Evolutionary conservation across 768 basidiomycete species (phyloP), one percentile per base, ranked within the genome.

Genomic region (Psilocybe subaeruginosa): DNA sequence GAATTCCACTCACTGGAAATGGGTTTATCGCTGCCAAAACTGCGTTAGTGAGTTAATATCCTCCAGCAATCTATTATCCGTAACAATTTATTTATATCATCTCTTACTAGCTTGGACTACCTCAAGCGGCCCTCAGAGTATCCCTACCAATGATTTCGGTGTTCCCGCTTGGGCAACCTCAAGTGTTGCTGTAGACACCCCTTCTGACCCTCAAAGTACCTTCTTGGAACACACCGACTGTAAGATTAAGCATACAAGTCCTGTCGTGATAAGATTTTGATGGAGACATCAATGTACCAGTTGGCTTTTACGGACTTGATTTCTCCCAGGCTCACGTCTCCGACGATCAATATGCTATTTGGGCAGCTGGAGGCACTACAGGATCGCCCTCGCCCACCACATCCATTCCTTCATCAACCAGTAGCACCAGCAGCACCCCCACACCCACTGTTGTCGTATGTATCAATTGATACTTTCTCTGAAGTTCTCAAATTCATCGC

Each of bases 11-110:
- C 84, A 86, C 64, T 88, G 86, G 85, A 86, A 86, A 63, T 87
- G 84, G 82, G 85, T 87, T 3, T 89, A 81, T 74, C 78, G 85
- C 16, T 89, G 87, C 79, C 83, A 87, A 66, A 83, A 86, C 71
- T 89, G 87, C 75, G 82, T 85, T 47, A 73, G 85, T 86, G 69
- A 60, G 80, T 78, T 35, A 3, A 37, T 12, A 5, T 35, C 4
- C 23, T 4, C 23, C 23, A 23, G 2, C 23, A 23, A 23, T 23
- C 23, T 23, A 23, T 23, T 55, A 17, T 17, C 9, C 8, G 31
- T 29, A 14, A 33, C 23, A 0, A 51, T 29, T 16, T 46, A 4
- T 41, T 37, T 46, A 53, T 59, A 31, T 50, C 19, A 30, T 43
- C 12, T 14, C 58, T 37, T 49, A 30, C 8, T 47, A 74, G 67